These are phyloP conservation scores for Lentinula boryana DNA, from an alignment of 768 basidiomycete species.

Conservation along the genomic window DNA sequence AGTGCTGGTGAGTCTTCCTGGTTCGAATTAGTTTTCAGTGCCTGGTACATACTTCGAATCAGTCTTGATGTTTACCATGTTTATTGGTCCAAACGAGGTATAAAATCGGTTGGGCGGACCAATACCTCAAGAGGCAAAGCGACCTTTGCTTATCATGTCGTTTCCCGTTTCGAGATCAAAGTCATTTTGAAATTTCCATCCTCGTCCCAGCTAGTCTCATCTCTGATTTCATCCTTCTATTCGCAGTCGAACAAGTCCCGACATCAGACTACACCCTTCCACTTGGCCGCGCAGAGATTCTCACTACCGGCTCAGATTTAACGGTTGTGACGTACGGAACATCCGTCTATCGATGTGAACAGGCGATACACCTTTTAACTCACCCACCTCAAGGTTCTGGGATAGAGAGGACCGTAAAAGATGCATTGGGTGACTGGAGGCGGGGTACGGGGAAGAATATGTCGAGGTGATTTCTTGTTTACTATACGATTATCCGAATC, in stretches of 20 bases:
- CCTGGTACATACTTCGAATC: too few relatives aligned
- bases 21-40: too few relatives aligned
- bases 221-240: background rate
- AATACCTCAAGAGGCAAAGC: too few relatives aligned
- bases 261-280: slow-evolving; percentile 84
- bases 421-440: background rate
- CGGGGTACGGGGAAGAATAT: background rate
- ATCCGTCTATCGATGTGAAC: slow-evolving; percentile 84
- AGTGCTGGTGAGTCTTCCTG: slow-evolving; percentile 55
- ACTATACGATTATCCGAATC: slow-evolving; percentile 40
- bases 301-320: slow-evolving; percentile 73
- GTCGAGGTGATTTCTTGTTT: background rate
- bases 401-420: background rate
- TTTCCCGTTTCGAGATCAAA: slow-evolving; percentile 1
- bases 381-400: slow-evolving; percentile 41
- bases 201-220: background rate
- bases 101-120: too few relatives aligned
- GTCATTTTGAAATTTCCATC: background rate
- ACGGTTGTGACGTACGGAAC: slow-evolving; percentile 94
- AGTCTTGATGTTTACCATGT: too few relatives aligned
- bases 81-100: too few relatives aligned
- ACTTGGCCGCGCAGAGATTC: slow-evolving; percentile 72
- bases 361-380: slow-evolving; percentile 67
- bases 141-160: background rate
- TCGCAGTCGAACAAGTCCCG: slow-evolving; percentile 87